phyloP scores from a whole-genome alignment of 148 eudicot species.

The Pouteria glomerata region DNA sequence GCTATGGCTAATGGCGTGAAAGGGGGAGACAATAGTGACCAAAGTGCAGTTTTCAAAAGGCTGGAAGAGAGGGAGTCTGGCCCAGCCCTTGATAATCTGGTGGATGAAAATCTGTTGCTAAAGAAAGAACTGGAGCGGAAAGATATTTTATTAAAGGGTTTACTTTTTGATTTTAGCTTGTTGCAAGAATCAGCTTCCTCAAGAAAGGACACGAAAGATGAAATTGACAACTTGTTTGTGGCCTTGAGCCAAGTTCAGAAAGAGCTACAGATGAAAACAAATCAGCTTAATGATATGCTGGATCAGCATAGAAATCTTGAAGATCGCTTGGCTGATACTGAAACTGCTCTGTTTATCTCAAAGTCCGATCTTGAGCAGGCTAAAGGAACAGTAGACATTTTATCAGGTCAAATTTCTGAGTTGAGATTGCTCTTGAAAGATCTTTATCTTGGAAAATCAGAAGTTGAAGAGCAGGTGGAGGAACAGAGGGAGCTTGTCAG shows the following conservation, averaged over 20 bases:
- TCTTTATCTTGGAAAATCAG: constrained; percentile 37
- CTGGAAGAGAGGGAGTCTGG: constrained; percentile 17
- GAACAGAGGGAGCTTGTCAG: constrained; percentile 47
- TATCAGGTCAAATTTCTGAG: constrained; percentile 40
- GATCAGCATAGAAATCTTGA: constrained; percentile 32
- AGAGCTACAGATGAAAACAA: constrained; percentile 39
- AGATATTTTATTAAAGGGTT: constrained; percentile 46
- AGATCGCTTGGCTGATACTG: constrained; percentile 30
- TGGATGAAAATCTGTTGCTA: constrained; percentile 29
- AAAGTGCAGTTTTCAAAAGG: constrained; percentile 6
- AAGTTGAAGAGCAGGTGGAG: constrained; percentile 43
- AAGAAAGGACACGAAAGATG: constrained; percentile 48
- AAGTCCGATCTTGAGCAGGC: constrained; percentile 42
- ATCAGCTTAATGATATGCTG: constrained; percentile 37
- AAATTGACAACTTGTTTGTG: constrained; percentile 31
- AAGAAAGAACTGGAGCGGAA: constrained; percentile 47
- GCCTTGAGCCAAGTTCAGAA: constrained; percentile 40
- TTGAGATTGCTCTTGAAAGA: constrained; percentile 42
- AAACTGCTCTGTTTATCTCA: constrained; percentile 32
- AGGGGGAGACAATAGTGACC: constrained; percentile 9
- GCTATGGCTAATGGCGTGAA: neutral
- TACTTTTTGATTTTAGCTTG: constrained; percentile 58
- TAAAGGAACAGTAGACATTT: constrained; percentile 24
- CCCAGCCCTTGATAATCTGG: constrained; percentile 12
- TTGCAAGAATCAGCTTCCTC: constrained; percentile 57